phyloP scores from a whole-genome alignment of 495 filamentous ascomycete genomes.

The Penicillium canariense region DNA sequence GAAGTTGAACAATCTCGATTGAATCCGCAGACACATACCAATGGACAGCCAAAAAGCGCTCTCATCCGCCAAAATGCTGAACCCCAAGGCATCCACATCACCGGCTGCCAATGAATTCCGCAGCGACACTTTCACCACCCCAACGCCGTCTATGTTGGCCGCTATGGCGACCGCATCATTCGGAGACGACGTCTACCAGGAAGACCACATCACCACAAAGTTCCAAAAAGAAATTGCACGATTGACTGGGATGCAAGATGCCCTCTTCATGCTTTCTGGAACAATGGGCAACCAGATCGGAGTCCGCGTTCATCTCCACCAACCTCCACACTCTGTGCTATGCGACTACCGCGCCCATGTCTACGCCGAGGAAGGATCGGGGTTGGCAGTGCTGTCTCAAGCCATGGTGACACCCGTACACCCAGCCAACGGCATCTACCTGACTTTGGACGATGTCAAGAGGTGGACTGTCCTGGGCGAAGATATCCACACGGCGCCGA shows the following conservation, averaged over 20 bases:
- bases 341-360: slow-evolving; percentile 68
- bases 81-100: slow-evolving; percentile 19
- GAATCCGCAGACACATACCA: not conserved
- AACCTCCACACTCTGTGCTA: slow-evolving; percentile 69
- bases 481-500: slow-evolving; percentile 35
- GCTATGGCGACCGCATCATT: slow-evolving; percentile 57
- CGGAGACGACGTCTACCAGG: slow-evolving; percentile 72
- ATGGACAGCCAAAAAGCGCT: not conserved
- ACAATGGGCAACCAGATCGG: slow-evolving; percentile 85
- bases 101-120: slow-evolving; percentile 34
- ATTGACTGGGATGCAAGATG: slow-evolving; percentile 66
- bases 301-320: slow-evolving; percentile 62
- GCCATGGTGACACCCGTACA: slow-evolving; percentile 57
- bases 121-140: slow-evolving; percentile 71
- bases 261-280: slow-evolving; percentile 72
- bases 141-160: slow-evolving; percentile 66
- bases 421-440: slow-evolving; percentile 61
- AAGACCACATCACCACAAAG: slow-evolving; percentile 59
- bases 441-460: slow-evolving; percentile 68
- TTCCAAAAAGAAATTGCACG: slow-evolving; percentile 64
- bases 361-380: slow-evolving; percentile 70
- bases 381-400: slow-evolving; percentile 57
- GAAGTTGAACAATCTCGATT: not conserved
- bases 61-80: not conserved
- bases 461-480: slow-evolving; percentile 40